A percentile compares a stretch with the other conserved stretches of the same genome.
phyloP scores from a whole-genome alignment of 305 asterid genomes.

The Solanum hybrid region DNA sequence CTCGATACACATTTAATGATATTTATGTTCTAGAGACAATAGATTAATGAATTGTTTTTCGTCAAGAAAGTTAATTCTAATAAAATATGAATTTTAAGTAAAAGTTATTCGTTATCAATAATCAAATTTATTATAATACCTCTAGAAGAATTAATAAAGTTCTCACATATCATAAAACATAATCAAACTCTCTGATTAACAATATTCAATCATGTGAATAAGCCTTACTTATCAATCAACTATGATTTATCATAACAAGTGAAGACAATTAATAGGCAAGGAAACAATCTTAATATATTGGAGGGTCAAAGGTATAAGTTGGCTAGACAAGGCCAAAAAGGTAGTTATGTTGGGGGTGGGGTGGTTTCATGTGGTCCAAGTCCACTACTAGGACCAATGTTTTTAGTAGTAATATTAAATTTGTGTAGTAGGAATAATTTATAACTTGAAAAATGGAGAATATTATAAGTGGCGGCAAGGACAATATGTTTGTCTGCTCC shows the following conservation, averaged over 20 bases:
- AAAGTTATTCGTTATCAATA: background rate
- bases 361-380: background rate
- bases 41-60: no score
- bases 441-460: background rate
- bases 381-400: background rate
- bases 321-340: background rate
- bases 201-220: background rate
- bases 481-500: background rate
- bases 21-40: no score
- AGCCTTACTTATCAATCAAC: background rate
- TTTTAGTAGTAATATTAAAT: background rate
- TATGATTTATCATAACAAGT: background rate
- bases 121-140: background rate
- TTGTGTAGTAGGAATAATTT: background rate
- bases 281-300: background rate
- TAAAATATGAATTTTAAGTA: no score
- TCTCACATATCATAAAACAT: background rate
- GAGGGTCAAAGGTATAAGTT: background rate
- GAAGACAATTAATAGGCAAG: background rate
- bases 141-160: no score
- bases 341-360: background rate
- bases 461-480: background rate
- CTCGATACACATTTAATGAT: no score
- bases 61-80: no score
- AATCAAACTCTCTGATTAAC: background rate